Conservation (phyloP, 495 filamentous ascomycete species). For the Venustampulla echinocandica region DNA sequence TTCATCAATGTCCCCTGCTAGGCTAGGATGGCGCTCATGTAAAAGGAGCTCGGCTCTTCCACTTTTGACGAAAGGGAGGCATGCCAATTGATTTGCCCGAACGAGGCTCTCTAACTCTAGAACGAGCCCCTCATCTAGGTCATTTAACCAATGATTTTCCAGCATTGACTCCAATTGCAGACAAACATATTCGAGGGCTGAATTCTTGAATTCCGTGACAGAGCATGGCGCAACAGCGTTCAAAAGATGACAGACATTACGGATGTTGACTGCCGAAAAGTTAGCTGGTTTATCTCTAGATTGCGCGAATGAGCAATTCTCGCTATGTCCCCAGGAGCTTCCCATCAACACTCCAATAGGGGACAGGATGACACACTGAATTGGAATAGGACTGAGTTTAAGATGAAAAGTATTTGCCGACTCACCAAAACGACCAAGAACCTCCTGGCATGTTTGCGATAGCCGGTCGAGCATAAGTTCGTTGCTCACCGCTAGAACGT, state of each 20-base stretch:
- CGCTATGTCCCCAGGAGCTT: too few relatives aligned
- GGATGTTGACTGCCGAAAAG: slow-evolving; percentile 52
- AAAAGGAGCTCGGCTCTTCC: slow-evolving; percentile 62
- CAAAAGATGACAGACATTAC: slow-evolving; percentile 77
- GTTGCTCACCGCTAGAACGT: slow-evolving; percentile 82
- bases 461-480: slow-evolving; percentile 92
- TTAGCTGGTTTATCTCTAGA: too few relatives aligned
- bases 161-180: slow-evolving; percentile 83
- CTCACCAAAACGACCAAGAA: slow-evolving; percentile 75
- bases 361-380: too few relatives aligned
- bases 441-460: slow-evolving; percentile 79
- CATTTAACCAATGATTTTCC: slow-evolving; percentile 75
- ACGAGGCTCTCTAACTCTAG: slow-evolving; percentile 69
- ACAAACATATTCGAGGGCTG: slow-evolving; percentile 82
- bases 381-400: too few relatives aligned
- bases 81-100: slow-evolving; percentile 69
- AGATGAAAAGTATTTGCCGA: too few relatives aligned
- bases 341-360: too few relatives aligned
- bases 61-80: slow-evolving; percentile 64
- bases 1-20: slow-evolving; percentile 43
- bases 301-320: too few relatives aligned
- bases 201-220: slow-evolving; percentile 79
- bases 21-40: slow-evolving; percentile 57
- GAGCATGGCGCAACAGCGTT: slow-evolving; percentile 76
- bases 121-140: slow-evolving; percentile 78